These are phyloP conservation scores for Phytophthora syringae DNA, from an alignment of 352 stramenopile species.

Conservation along the genomic window DNA sequence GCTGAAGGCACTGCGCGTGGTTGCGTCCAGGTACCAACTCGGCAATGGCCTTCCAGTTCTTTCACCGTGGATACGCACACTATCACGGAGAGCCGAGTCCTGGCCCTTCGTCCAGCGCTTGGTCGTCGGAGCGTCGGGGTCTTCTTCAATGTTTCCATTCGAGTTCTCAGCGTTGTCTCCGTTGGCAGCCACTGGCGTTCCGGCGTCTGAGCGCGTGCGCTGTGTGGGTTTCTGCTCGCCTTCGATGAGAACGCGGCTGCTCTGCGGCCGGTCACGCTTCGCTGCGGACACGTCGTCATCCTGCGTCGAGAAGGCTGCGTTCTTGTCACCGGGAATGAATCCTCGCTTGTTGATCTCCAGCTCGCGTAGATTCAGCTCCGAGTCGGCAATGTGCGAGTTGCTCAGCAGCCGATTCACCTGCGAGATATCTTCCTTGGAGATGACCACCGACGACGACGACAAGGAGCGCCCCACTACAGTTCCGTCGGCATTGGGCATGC, in stretches of 20 bases:
- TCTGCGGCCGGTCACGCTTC: constrained; percentile 81
- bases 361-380: constrained; percentile 77
- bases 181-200: constrained; percentile 20
- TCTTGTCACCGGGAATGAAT: constrained; percentile 36
- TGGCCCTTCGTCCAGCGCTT: constrained; percentile 91
- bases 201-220: constrained; percentile 54
- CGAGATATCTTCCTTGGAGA: constrained; percentile 86
- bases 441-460: constrained; percentile 75
- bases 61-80: constrained; percentile 82
- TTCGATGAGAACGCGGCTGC: constrained; percentile 61
- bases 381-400: constrained; percentile 84
- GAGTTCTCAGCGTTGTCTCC: constrained; percentile 42
- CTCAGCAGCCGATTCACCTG: constrained; percentile 67
- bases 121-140: constrained; percentile 78
- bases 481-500: constrained; percentile 42
- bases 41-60: constrained; percentile 92
- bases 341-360: constrained; percentile 82
- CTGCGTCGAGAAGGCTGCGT: constrained; percentile 10
- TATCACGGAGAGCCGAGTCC: constrained; percentile 83
- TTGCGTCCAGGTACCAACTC: constrained; percentile 84
- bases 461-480: constrained; percentile 48
- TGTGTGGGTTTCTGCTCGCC: constrained; percentile 71
- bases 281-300: constrained; percentile 42
- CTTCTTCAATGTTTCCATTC: constrained; percentile 52
- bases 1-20: constrained; percentile 89